phyloP scores from a whole-genome alignment of 2,329 filamentous ascomycete genomes.

The Trichoderma brevicompactum region DNA sequence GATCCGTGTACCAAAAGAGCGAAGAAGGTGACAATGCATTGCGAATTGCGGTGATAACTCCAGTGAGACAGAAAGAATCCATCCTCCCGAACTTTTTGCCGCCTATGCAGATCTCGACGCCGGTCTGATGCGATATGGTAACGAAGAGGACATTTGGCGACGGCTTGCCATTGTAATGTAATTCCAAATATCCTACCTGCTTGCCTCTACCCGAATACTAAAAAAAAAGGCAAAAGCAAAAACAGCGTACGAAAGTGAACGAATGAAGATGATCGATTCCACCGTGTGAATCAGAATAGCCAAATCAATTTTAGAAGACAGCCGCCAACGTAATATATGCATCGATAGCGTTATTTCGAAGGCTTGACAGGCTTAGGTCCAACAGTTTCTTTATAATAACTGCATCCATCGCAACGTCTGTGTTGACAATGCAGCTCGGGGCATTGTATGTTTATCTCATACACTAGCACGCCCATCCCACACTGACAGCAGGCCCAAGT shows the following conservation, averaged over 20 bases:
- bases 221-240: neutral
- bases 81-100: too few relatives aligned
- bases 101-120: too few relatives aligned
- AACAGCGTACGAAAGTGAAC: neutral
- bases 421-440: neutral
- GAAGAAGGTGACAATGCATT: neutral
- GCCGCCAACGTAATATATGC: neutral
- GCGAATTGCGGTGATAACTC: neutral
- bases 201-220: too few relatives aligned
- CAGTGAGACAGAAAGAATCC: neutral
- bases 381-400: fast-evolving
- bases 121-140: too few relatives aligned
- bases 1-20: neutral
- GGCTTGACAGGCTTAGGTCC: neutral
- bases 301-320: neutral
- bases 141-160: too few relatives aligned
- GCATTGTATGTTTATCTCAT: neutral
- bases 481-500: neutral
- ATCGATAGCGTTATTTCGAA: neutral
- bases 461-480: neutral
- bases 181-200: too few relatives aligned
- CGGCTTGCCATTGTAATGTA: too few relatives aligned
- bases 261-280: neutral
- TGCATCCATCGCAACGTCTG: neutral
- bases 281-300: neutral